phyloP scores from a whole-genome alignment of 1,139 yeast species.

The Pichia sp. region DNA sequence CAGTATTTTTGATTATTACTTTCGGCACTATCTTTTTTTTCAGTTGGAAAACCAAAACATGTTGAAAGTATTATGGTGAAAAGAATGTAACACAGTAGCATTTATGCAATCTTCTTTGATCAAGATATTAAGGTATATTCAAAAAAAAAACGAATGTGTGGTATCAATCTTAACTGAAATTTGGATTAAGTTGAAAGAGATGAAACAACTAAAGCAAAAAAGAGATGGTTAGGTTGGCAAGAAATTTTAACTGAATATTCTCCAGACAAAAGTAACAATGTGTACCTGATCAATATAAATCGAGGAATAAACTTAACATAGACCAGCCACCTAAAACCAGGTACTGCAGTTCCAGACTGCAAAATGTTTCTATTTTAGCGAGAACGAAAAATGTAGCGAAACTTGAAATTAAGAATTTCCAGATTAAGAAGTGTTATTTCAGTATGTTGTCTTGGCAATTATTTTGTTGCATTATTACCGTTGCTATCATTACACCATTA shows the following conservation, averaged over 20 bases:
- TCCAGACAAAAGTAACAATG: not conserved
- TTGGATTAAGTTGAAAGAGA: not conserved
- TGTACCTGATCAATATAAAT: not conserved
- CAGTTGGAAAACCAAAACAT: not conserved
- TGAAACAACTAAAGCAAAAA: not conserved
- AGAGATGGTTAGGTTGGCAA: not conserved
- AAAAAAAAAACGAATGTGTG: not conserved
- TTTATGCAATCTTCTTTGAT: not conserved
- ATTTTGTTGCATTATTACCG: not conserved
- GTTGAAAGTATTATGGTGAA: not conserved
- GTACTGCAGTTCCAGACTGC: too few species aligned
- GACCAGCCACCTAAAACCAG: not conserved
- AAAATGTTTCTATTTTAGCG: too few species aligned
- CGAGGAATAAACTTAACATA: not conserved
- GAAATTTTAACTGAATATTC: too few species aligned
- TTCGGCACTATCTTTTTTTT: not conserved
- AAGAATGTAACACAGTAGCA: constrained; percentile 1
- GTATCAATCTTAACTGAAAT: not conserved
- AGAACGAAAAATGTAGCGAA: not conserved
- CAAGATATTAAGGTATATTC: too few species aligned
- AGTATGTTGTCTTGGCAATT: not conserved
- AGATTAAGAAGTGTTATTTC: not conserved
- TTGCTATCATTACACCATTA: not conserved
- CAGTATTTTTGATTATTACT: constrained; percentile 7
- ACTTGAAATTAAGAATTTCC: not conserved